phyloP scores from a whole-genome alignment of 2,329 filamentous ascomycete species.

The Celoporthe dispersa region DNA sequence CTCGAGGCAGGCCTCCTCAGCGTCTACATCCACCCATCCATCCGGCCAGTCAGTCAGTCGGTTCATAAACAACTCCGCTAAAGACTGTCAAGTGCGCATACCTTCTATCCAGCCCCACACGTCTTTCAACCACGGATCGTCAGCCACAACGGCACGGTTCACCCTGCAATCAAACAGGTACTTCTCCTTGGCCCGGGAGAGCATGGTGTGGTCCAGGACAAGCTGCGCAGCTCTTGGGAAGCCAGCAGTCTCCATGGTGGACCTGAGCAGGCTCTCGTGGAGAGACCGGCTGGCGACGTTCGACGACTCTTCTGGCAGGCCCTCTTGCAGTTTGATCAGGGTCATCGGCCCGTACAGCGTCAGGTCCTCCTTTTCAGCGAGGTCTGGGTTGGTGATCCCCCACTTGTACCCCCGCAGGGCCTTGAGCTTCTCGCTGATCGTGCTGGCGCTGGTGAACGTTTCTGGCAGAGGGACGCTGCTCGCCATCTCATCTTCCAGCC shows the following conservation, averaged over 20 bases:
- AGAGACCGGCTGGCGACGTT: slow-evolving; percentile 56
- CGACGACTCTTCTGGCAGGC: slow-evolving; percentile 18
- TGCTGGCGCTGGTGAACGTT: slow-evolving; percentile 46
- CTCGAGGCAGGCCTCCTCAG: slow-evolving; percentile 65
- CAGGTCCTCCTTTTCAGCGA: slow-evolving; percentile 33
- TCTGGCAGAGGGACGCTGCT: slow-evolving; percentile 44
- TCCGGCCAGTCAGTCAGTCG: slow-evolving; percentile 29
- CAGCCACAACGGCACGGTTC: slow-evolving; percentile 70
- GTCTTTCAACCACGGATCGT: slow-evolving; percentile 76
- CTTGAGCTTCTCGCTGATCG: slow-evolving; percentile 54
- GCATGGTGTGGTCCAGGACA: slow-evolving; percentile 60
- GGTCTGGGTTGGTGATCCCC: slow-evolving; percentile 9
- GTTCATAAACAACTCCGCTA: slow-evolving; percentile 13
- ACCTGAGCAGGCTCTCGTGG: slow-evolving; percentile 58
- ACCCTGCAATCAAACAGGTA: slow-evolving; percentile 67
- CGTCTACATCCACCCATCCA: slow-evolving; percentile 46
- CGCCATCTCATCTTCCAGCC: slow-evolving; percentile 44
- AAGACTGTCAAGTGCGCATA: slow-evolving; percentile 41
- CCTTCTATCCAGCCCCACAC: slow-evolving; percentile 79
- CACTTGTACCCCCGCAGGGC: slow-evolving; percentile 45
- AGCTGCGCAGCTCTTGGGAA: slow-evolving; percentile 57
- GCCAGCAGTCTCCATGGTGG: slow-evolving; percentile 49
- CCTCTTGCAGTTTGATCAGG: slow-evolving; percentile 12
- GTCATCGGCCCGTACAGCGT: slow-evolving; percentile 35
- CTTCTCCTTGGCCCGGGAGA: slow-evolving; percentile 63